Conservation (phyloP, 2,329 filamentous ascomycete genomes). For the Claviceps maximensis region DNA sequence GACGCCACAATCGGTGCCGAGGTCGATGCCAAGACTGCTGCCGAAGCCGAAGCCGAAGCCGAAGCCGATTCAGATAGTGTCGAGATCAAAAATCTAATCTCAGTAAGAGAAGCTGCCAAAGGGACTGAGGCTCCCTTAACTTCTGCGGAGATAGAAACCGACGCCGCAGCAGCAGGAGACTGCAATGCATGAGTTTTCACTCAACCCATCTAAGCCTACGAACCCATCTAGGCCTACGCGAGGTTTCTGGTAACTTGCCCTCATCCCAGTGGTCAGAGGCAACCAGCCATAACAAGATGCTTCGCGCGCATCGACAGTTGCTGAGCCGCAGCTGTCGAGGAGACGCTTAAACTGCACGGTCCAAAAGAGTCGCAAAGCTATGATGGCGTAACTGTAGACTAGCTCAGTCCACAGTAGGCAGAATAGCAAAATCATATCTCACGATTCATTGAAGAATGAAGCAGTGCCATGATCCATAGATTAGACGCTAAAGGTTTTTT, state of each 20-base stretch:
- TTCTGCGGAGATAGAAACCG: slow-evolving; percentile 15
- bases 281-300: not conserved
- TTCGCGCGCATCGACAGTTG: not conserved
- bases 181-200: slow-evolving; percentile 14
- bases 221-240: not conserved
- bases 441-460: not conserved
- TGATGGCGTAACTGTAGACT: slow-evolving; percentile 2
- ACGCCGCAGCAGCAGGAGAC: slow-evolving; percentile 17
- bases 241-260: not conserved
- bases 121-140: slow-evolving; percentile 6
- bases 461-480: not conserved
- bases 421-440: not conserved
- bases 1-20: slow-evolving; percentile 13
- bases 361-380: not conserved
- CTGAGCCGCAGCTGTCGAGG: not conserved
- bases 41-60: slow-evolving; percentile 5
- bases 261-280: not conserved
- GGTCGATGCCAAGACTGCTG: slow-evolving; percentile 16
- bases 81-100: slow-evolving; percentile 11
- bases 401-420: not conserved
- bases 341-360: not conserved
- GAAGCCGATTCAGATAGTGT: not conserved
- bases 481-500: not conserved
- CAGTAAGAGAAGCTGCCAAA: slow-evolving; percentile 17
- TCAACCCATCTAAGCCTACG: too few relatives aligned